Conservation (phyloP, 306 rosid species). For the peach (Prunus persica) region Prunus_persica_NCBIv2 NC_034016.1:4693001-4693500, state of each 20-base stretch:
- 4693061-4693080: background rate
- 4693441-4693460: conserved; percentile 79
- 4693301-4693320: background rate
- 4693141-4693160: background rate
- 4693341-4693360: background rate
- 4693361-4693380: background rate
- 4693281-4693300: background rate
- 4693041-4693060: background rate
- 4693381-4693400: conserved; percentile 3
- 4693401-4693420: conserved; percentile 27
- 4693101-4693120: background rate
- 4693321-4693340: background rate
- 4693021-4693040: background rate
- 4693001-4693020: background rate
- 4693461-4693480: conserved; percentile 82
- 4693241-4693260: background rate
- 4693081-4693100: background rate
- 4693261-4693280: background rate
- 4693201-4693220: background rate
- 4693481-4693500: conserved; percentile 56
- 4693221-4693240: background rate
- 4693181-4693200: background rate
- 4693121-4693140: background rate
- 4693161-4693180: background rate
- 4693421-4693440: conserved; percentile 76